A percentile compares a stretch with the other conserved stretches of the same genome.
Evolutionary conservation across 2,329 filamentous ascomycete genomes (phyloP).

Genomic region (Colletotrichum sp.): DNA sequence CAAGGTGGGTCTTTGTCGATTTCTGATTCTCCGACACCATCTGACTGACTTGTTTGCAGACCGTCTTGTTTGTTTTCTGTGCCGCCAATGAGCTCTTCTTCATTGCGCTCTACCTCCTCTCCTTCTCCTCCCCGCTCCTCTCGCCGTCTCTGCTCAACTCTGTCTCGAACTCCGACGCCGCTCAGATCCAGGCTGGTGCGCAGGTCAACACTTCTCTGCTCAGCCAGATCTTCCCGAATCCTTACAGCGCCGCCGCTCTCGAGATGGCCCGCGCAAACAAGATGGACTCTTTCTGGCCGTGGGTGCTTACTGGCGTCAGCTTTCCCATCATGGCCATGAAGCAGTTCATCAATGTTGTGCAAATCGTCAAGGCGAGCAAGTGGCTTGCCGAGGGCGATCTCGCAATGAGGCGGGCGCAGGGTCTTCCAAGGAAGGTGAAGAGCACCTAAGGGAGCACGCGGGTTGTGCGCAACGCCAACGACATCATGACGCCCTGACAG

Average conservation of each 20-base stretch:
- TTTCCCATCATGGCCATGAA: slow-evolving; percentile 89
- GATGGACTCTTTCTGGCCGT: slow-evolving; percentile 71
- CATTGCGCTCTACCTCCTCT: slow-evolving; percentile 96
- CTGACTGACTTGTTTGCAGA: slow-evolving; percentile 53
- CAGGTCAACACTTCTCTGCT: slow-evolving; percentile 74
- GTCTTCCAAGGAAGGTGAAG: slow-evolving; percentile 51
- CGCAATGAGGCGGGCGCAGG: slow-evolving; percentile 60
- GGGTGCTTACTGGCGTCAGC: slow-evolving; percentile 80
- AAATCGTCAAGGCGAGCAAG: slow-evolving; percentile 90
- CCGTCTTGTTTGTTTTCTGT: slow-evolving; percentile 90
- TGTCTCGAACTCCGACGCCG: slow-evolving; percentile 57
- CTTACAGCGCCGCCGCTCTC: slow-evolving; percentile 90
- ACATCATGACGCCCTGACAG: background rate
- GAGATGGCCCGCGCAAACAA: slow-evolving; percentile 95
- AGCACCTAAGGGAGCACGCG: background rate
- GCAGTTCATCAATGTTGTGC: slow-evolving; percentile 92
- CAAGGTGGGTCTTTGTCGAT: slow-evolving; percentile 64
- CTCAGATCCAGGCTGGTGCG: slow-evolving; percentile 66
- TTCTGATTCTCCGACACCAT: background rate
- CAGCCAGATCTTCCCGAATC: slow-evolving; percentile 81
- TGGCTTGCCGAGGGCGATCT: slow-evolving; percentile 94
- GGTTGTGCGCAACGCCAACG: background rate
- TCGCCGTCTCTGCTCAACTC: slow-evolving; percentile 81
- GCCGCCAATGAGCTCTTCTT: slow-evolving; percentile 95
- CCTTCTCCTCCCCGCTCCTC: slow-evolving; percentile 89